Percentiles rank a stretch among this genome's conserved stretches.
Conservation (phyloP, 176 grass and related monocot genomes). For the Miscanthus lutarioriparius region DNA sequence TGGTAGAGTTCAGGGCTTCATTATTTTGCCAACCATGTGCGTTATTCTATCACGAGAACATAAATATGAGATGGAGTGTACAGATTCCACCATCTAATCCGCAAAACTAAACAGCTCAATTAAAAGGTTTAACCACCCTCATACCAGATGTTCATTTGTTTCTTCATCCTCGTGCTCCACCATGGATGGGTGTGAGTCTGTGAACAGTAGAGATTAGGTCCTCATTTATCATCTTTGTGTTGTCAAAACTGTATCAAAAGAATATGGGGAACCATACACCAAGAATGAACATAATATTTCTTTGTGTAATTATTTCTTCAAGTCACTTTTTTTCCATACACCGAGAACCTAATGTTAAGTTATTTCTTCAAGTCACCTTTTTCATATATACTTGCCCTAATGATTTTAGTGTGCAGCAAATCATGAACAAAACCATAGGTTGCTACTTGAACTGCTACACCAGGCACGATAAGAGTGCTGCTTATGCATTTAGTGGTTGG, state of each 20-base stretch:
- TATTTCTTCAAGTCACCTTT: neutral
- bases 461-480: neutral
- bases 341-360: neutral
- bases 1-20: conserved; percentile 45
- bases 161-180: conserved; percentile 53
- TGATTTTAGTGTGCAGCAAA: conserved; percentile 26
- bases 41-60: conserved; percentile 64
- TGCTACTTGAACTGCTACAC: neutral
- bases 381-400: neutral
- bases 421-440: neutral
- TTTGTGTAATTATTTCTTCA: neutral
- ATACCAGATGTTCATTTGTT: conserved; percentile 60
- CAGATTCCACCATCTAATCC: conserved; percentile 6
- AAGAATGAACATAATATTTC: neutral
- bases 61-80: conserved; percentile 33
- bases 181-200: conserved; percentile 49
- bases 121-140: conserved; percentile 10
- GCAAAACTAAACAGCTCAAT: conserved; percentile 7
- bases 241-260: conserved; percentile 6
- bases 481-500: neutral
- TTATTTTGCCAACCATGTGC: conserved; percentile 43
- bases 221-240: conserved; percentile 19
- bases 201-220: conserved; percentile 12
- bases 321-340: conserved; percentile 1
- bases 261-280: neutral